Evolutionary conservation across 768 basidiomycete species (phyloP), one percentile per base, ranked within the genome.

Genomic region (Fomitopsis serialis): DNA sequence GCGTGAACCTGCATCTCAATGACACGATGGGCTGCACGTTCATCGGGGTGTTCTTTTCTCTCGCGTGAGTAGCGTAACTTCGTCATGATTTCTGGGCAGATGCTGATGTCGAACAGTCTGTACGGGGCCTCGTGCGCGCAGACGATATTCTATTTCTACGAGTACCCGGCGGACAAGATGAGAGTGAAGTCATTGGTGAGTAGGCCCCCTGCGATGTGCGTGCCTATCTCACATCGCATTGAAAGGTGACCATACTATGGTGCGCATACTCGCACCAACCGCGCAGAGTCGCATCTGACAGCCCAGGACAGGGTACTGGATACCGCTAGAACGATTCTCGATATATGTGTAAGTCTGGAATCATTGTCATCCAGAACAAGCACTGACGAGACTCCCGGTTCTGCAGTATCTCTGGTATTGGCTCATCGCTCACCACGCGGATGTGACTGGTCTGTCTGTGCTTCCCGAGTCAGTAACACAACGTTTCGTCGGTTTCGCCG

Each of bases 21-120:
- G 19, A 34, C 22, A 49, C 48, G 10, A 36, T 49, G 32, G 48
- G 48, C 34, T 49, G 48, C 35, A 19, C 35, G 17, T 49, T 49
- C 35, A 22, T 49, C 29, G 48, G 48, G 19, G 48, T 49, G 2
- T 34, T 49, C 6, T 49, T 49, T 21, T 29, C 48, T n/a, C 19
- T 49, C 3, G 17, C 22, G 48, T 49, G 32, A 12, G 48, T 49
- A 3, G 29, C 29, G 5, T 11, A 11, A 32, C 29, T 5, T 32
- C 12, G 17, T 2, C 25, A 23, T 23, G 43, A 10, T 45, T 11
- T 32, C 11, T 32, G 29, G 6, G 29, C 29, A 11, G 11, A 32
- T 7, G 19, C 23, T n/a, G 2, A 47, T 37, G 48, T 37, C 21
- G 11, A 19, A 9, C 19, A 49, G 48, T 7, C 19, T 49, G 32